phyloP scores from a whole-genome alignment of 1,284 basidiomycete genomes.

The Apiotrichum brassicae region DNA sequence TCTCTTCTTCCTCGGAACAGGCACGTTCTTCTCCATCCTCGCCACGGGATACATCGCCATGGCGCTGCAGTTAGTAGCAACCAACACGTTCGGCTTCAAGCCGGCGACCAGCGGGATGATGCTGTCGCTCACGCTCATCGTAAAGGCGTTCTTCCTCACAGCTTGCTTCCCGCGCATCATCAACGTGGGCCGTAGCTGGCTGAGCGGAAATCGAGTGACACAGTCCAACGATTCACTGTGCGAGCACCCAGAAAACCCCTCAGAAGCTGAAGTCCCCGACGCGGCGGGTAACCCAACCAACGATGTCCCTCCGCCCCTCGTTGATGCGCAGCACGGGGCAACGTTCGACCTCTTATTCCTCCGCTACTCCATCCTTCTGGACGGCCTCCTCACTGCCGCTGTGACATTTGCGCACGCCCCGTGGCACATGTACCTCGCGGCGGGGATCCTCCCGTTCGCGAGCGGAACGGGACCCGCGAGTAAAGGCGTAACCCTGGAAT shows the following conservation, averaged over 20 bases:
- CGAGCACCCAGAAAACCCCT: slow-evolving; percentile 20
- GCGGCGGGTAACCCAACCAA: slow-evolving; percentile 16
- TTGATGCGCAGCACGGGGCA: slow-evolving; percentile 23
- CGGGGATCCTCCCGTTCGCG: slow-evolving; percentile 41
- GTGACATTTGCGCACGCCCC: slow-evolving; percentile 22
- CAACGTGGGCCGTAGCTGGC: slow-evolving; percentile 23
- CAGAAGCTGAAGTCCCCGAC: slow-evolving; percentile 21
- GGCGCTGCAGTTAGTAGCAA: slow-evolving; percentile 40
- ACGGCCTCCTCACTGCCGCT: slow-evolving; percentile 35
- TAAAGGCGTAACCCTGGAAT: slow-evolving; percentile 45
- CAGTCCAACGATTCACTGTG: neutral
- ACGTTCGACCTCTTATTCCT: slow-evolving; percentile 44
- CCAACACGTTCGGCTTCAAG: slow-evolving; percentile 35
- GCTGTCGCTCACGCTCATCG: slow-evolving; percentile 31
- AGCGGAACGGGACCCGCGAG: slow-evolving; percentile 43
- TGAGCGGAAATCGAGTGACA: neutral
- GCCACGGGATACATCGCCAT: slow-evolving; percentile 42
- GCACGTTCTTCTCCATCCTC: slow-evolving; percentile 40
- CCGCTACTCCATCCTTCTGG: slow-evolving; percentile 38
- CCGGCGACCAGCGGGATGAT: slow-evolving; percentile 34
- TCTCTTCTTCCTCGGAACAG: slow-evolving; percentile 34
- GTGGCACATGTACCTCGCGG: slow-evolving; percentile 44
- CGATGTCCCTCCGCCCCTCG: slow-evolving; percentile 14
- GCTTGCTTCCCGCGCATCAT: slow-evolving; percentile 41
- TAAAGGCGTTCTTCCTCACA: slow-evolving; percentile 40